A percentile compares a stretch with the other conserved stretches of the same genome.
These are phyloP conservation scores for Pulveroboletus sp. DNA, from an alignment of 1,284 basidiomycete genomes.

Conservation along the genomic window DNA sequence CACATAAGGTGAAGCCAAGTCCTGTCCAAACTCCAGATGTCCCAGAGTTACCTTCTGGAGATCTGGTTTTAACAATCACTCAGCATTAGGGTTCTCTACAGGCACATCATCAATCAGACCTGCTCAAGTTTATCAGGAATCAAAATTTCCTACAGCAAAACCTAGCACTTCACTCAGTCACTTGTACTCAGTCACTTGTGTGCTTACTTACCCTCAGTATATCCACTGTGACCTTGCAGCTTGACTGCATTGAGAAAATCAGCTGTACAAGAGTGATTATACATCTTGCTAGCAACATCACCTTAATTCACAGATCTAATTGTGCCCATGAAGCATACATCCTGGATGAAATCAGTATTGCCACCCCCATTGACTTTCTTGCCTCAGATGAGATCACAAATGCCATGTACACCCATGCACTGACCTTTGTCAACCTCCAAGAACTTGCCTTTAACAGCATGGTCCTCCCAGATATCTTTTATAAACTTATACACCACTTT, in stretches of 20 bases:
- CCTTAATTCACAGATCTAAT: constrained; percentile 9
- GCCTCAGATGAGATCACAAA: constrained; percentile 27
- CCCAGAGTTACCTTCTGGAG: too few relatives aligned
- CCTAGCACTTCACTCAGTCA: constrained; percentile 6
- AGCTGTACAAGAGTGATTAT: constrained; percentile 24
- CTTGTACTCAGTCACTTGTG: too few relatives aligned
- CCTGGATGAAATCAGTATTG: constrained; percentile 25
- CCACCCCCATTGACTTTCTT: constrained; percentile 23
- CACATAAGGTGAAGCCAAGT: too few relatives aligned
- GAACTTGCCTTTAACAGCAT: constrained; percentile 33
- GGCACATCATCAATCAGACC: constrained; percentile 33
- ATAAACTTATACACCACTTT: constrained; percentile 33
- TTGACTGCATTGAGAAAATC: constrained; percentile 26
- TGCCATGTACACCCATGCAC: constrained; percentile 28
- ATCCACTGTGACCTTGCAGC: constrained; percentile 18
- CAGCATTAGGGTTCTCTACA: constrained; percentile 33
- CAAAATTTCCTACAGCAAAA: constrained; percentile 12
- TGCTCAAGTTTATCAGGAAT: constrained; percentile 26
- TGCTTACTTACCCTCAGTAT: constrained; percentile 28
- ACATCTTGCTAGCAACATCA: constrained; percentile 15
- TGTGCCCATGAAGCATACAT: constrained; percentile 25
- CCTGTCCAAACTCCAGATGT: too few relatives aligned
- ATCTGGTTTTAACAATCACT: constrained; percentile 15
- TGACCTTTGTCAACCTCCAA: constrained; percentile 32
- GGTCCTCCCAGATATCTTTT: constrained; percentile 33